These are phyloP conservation scores for Emericellopsis atlantica DNA, from an alignment of 2,329 filamentous ascomycete genomes.

Conservation along the genomic window DNA sequence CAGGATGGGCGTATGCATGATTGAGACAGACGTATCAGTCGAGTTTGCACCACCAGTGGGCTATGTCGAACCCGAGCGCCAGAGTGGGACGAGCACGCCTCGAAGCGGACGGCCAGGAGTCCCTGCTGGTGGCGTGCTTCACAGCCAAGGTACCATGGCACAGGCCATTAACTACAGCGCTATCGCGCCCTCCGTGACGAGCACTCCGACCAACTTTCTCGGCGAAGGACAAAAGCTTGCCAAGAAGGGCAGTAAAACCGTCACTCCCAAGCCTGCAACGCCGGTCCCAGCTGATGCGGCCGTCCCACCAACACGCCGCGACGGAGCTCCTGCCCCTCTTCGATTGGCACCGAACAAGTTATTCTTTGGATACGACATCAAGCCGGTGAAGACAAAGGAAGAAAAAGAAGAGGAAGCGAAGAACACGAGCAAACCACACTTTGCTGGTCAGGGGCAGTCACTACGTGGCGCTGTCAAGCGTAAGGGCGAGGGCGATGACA, in stretches of 20 bases:
- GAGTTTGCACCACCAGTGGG: conserved; percentile 92
- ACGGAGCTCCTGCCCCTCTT: conserved; percentile 76
- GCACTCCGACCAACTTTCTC: conserved; percentile 65
- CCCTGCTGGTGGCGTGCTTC: conserved; percentile 61
- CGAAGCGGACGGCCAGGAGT: conserved; percentile 58
- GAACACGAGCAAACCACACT: conserved; percentile 55
- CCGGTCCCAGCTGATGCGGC: conserved; percentile 37
- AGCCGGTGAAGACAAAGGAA: conserved; percentile 69
- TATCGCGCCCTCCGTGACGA: conserved; percentile 68
- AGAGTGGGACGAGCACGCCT: conserved; percentile 79
- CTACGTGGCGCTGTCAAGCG: conserved; percentile 59
- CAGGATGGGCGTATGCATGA: conserved; percentile 80
- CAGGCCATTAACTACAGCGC: conserved; percentile 94
- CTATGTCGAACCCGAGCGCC: conserved; percentile 74
- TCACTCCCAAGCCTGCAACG: conserved; percentile 54
- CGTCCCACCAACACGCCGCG: conserved; percentile 27
- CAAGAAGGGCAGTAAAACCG: conserved; percentile 64
- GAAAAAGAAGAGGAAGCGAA: conserved; percentile 54
- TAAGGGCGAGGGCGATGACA: conserved; percentile 43
- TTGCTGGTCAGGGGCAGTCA: conserved; percentile 76
- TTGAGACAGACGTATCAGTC: conserved; percentile 92
- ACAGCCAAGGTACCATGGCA: conserved; percentile 86
- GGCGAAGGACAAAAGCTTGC: conserved; percentile 73
- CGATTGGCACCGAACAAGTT: conserved; percentile 78
- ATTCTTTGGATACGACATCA: conserved; percentile 93